Evolutionary conservation across 352 stramenopile genomes (phyloP).

Genomic region (Peronospora belbahrii): DNA sequence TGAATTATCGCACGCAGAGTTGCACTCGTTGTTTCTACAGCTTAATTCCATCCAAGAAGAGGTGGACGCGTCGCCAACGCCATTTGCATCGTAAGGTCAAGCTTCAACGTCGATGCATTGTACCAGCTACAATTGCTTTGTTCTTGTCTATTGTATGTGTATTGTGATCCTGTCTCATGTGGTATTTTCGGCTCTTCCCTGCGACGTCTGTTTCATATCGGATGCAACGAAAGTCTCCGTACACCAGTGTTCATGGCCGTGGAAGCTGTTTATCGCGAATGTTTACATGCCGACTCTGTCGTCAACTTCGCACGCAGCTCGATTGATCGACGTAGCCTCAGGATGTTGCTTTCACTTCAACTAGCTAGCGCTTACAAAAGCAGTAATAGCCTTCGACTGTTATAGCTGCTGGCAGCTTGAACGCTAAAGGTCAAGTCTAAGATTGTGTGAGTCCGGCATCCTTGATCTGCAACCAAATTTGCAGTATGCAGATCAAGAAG

Average conservation of each 20-base stretch:
- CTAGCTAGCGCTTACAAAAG: too few relatives aligned
- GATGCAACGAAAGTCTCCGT: background rate
- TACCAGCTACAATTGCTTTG: background rate
- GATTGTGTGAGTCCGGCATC: too few relatives aligned
- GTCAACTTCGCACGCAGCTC: too few relatives aligned
- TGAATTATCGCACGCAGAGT: conserved; percentile 48
- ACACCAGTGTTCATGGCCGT: conserved; percentile 1
- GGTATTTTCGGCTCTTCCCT: background rate
- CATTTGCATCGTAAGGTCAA: conserved; percentile 12
- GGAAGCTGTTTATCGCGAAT: background rate
- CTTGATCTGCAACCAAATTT: too few relatives aligned
- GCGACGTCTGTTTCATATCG: too few relatives aligned
- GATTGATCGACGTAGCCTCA: too few relatives aligned
- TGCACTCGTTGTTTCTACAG: conserved; percentile 47
- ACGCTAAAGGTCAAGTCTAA: too few relatives aligned
- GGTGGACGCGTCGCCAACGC: conserved; percentile 24
- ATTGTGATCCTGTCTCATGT: background rate
- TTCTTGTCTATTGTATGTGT: background rate
- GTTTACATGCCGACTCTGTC: background rate
- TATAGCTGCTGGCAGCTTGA: too few relatives aligned
- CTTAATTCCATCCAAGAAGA: conserved; percentile 53
- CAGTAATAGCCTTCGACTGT: too few relatives aligned
- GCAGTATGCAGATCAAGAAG: too few relatives aligned
- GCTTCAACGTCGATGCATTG: background rate
- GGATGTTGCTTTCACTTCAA: too few relatives aligned